Base-by-base conservation (phyloP, 257 asterid genomes). In the Penstemon davidsonii region DNA sequence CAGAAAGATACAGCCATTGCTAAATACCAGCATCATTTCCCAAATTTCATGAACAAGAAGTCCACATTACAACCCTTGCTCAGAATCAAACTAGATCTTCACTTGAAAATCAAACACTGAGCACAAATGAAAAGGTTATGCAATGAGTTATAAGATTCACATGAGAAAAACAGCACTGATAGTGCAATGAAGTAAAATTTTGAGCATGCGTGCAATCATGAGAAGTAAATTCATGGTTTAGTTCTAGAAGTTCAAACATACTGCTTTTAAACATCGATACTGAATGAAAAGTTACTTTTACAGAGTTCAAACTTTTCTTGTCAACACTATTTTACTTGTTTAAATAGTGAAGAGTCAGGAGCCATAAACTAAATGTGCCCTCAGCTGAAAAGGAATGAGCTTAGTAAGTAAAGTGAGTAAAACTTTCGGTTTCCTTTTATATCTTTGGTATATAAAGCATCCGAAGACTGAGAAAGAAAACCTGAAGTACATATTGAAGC, bases 401-500 rank as follows among this genome's bases (percentile, higher is more conserved):
- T 59, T 51, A 8, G 44, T 1, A 25, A 25, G 33, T 41, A 58
- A 19, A 51, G 38, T 63, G 49, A 49, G 62, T 43, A 15, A 72
- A 15, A 50, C 36, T 62, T 60, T 68, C 50, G 37, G 4, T 63
- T 64, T 36, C 43, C 62, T 45, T 44, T 44, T 40, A 18, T 41
- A 38, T 75, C 54, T 36, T 61, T 44, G 36, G 36, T 38, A 51
- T 66, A 55, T 18, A 73, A 66, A 40, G 51, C 61, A 42, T 62
- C 60, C 65, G 40, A 18, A 59, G 59, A 62, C 41, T 49, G 37
- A 67, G 56, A 73, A 69, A 68, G 60, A 74, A 55, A 72, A 92
- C 98, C 98, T 92, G 92, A 80, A 92, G 95, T 37, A 88, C 86
- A 57, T 84, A 85, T 76, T 88, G 95, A 61, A 92, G 96, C 79